phyloP scores from a whole-genome alignment of 208 protist genomes.

The Crithidia acanthocephali region DNA sequence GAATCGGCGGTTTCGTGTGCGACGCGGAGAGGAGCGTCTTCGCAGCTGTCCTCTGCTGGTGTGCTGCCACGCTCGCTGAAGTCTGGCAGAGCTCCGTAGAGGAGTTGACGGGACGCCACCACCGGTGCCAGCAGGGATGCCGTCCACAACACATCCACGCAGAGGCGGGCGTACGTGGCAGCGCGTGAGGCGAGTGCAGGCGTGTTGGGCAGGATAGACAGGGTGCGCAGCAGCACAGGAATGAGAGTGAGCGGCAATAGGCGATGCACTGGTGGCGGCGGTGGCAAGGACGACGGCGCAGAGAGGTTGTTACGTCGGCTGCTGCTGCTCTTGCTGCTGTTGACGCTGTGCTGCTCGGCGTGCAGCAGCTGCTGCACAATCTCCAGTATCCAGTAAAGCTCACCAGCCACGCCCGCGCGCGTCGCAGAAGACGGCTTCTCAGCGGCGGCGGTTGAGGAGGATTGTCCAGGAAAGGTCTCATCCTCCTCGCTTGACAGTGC shows the following conservation, averaged over 20 bases:
- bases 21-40: neutral
- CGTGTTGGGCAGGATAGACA: slow-evolving; percentile 36
- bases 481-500: no score
- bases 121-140: slow-evolving; percentile 42
- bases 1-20: slow-evolving; percentile 21
- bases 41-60: neutral
- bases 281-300: no score
- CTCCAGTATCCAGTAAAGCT: slow-evolving; percentile 37
- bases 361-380: slow-evolving; percentile 28
- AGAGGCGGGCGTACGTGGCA: slow-evolving; percentile 43
- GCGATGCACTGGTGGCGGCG: neutral
- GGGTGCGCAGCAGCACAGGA: slow-evolving; percentile 32
- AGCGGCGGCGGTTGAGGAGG: neutral
- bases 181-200: slow-evolving; percentile 41
- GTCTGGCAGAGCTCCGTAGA: slow-evolving; percentile 39
- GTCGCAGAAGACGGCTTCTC: neutral
- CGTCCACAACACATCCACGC: slow-evolving; percentile 67
- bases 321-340: neutral
- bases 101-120: slow-evolving; percentile 35
- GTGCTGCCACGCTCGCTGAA: neutral
- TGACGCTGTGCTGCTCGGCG: slow-evolving; percentile 16
- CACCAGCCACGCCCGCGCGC: slow-evolving; percentile 1
- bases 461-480: neutral
- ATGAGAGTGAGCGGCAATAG: slow-evolving; percentile 21
- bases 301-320: no score